These are phyloP conservation scores for Pseudodiploospora longispora DNA, from an alignment of 2,329 filamentous ascomycete species.

Conservation along the genomic window DNA sequence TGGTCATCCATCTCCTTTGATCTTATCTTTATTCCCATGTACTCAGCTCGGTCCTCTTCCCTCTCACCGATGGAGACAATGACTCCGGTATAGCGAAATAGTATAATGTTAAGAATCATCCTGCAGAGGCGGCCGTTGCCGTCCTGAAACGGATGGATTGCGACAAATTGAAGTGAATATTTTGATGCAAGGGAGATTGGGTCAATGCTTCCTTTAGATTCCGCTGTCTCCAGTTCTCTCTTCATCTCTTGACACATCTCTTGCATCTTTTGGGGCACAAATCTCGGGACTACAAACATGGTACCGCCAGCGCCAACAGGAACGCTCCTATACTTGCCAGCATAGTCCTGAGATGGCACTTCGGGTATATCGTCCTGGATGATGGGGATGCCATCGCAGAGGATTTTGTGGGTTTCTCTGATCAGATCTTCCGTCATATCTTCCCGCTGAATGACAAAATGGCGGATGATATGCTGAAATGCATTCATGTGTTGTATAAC, in stretches of 20 bases:
- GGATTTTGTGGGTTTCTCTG: constrained; percentile 12
- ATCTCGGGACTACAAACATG: constrained; percentile 18
- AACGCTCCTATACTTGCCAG: constrained; percentile 15
- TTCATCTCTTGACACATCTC: constrained; percentile 17
- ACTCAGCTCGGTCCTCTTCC: constrained; percentile 11
- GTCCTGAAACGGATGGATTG: constrained; percentile 32
- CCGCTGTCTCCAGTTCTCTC: constrained; percentile 7
- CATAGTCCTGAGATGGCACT: constrained; percentile 13
- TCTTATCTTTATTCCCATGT: constrained; percentile 16
- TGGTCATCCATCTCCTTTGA: constrained; percentile 17
- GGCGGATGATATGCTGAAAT: constrained; percentile 11
- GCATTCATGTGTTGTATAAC: constrained; percentile 16
- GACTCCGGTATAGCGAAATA: constrained; percentile 21
- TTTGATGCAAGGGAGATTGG: constrained; percentile 20
- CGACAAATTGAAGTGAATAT: constrained; percentile 21
- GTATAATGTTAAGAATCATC: constrained; percentile 27
- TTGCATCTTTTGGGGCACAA: constrained; percentile 18
- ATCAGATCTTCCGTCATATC: constrained; percentile 14
- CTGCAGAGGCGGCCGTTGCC: constrained; percentile 30
- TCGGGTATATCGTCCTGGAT: constrained; percentile 1
- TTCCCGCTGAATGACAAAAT: constrained; percentile 3
- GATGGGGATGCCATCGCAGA: constrained; percentile 7
- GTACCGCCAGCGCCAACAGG: constrained; percentile 17
- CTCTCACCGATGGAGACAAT: constrained; percentile 16
- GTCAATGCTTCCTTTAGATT: constrained; percentile 11